phyloP scores from a whole-genome alignment of 805 yeast genomes.

The Candida berthetii region DNA sequence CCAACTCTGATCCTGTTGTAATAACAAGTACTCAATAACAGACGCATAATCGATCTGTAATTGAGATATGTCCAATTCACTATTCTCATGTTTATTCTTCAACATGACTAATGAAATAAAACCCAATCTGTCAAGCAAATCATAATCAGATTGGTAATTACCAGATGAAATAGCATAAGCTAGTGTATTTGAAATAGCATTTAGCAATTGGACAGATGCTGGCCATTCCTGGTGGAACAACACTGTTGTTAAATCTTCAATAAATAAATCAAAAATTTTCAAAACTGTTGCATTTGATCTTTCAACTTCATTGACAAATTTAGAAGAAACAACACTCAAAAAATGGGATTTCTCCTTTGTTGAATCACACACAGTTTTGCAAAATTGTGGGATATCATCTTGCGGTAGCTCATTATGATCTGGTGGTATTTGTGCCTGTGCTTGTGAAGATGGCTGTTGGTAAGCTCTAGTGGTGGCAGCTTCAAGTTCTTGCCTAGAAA shows the following conservation, averaged over 20 bases:
- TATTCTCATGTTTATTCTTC: conserved; percentile 22
- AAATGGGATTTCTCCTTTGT: conserved; percentile 1
- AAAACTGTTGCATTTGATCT: conserved; percentile 25
- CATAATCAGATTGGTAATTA: conserved; percentile 20
- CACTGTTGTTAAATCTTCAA: conserved; percentile 50
- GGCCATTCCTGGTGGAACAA: conserved; percentile 57
- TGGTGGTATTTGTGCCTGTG: conserved; percentile 7
- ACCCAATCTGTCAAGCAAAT: conserved; percentile 54
- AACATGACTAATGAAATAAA: conserved; percentile 30
- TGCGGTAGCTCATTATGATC: not conserved
- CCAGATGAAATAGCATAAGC: conserved; percentile 31
- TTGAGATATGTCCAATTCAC: not conserved
- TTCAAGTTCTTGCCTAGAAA: conserved; percentile 13
- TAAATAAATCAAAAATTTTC: conserved; percentile 41
- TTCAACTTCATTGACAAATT: conserved; percentile 23
- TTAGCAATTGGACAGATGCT: conserved; percentile 44
- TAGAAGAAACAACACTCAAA: conserved; percentile 6
- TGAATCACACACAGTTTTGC: conserved; percentile 3
- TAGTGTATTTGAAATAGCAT: conserved; percentile 36
- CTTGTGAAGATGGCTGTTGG: conserved; percentile 6
- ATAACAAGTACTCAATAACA: conserved; percentile 1
- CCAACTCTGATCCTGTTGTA: not conserved
- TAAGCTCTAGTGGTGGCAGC: conserved; percentile 1
- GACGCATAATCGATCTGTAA: not conserved
- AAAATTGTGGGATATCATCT: not conserved